phyloP scores from a whole-genome alignment of 2,329 filamentous ascomycete genomes.

The Fusarium pilosicola region DNA sequence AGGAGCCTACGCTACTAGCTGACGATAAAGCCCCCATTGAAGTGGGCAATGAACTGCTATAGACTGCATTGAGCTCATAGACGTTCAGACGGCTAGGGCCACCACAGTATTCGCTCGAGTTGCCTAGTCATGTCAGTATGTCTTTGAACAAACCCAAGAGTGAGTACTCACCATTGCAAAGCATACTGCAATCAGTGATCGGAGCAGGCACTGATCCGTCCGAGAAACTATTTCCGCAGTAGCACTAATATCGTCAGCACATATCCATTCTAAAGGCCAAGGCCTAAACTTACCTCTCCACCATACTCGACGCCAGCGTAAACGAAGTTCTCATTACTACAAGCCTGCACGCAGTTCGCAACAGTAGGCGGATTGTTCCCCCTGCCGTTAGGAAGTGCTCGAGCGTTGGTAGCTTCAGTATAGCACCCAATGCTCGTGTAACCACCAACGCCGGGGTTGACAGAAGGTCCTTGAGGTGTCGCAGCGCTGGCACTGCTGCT shows the following conservation, averaged over 20 bases:
- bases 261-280: rapidly evolving
- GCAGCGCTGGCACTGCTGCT: background rate
- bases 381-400: conserved; percentile 47
- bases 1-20: background rate
- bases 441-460: conserved; percentile 52
- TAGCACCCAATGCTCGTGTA: conserved; percentile 53
- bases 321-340: conserved; percentile 40
- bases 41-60: conserved; percentile 1
- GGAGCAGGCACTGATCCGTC: conserved; percentile 45
- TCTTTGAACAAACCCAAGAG: rapidly evolving
- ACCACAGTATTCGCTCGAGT: conserved; percentile 52
- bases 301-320: conserved; percentile 54
- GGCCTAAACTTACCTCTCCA: conserved; percentile 44
- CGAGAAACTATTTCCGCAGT: conserved; percentile 48
- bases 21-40: background rate
- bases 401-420: conserved; percentile 47
- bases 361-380: conserved; percentile 46
- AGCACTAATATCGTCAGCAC: conserved; percentile 42
- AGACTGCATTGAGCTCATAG: conserved; percentile 42
- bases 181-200: conserved; percentile 48
- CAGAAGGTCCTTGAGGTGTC: conserved; percentile 30
- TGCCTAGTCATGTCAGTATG: conserved; percentile 35
- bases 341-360: conserved; percentile 48
- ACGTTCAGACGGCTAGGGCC: conserved; percentile 49
- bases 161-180: conserved; percentile 45